Conservation (phyloP, 768 basidiomycete genomes). For the Steccherinum ochraceum region DNA sequence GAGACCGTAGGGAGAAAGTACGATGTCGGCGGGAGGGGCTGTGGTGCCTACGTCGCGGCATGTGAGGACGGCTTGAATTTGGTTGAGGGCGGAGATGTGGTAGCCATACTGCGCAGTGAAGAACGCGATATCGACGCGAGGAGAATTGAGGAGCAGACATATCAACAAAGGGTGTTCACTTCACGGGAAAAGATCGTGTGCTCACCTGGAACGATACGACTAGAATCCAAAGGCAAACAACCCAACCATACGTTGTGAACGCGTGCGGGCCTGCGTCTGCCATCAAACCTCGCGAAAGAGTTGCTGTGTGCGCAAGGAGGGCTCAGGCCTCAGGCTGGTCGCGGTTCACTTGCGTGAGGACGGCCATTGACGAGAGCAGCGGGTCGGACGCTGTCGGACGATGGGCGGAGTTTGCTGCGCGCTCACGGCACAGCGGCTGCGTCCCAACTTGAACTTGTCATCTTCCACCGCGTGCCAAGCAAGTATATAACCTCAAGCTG, state of each 20-base stretch:
- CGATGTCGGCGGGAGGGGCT: slow-evolving; percentile 12
- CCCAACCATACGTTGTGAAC: slow-evolving; percentile 60
- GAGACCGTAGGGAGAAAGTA: slow-evolving; percentile 30
- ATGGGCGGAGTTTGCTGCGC: too few species aligned
- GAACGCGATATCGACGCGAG: too few species aligned
- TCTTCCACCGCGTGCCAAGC: too few species aligned
- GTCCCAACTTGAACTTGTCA: too few species aligned
- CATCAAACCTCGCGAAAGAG: not conserved
- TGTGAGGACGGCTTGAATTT: slow-evolving; percentile 73
- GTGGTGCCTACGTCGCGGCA: slow-evolving; percentile 36
- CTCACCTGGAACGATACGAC: slow-evolving; percentile 48
- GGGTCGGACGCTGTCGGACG: not conserved
- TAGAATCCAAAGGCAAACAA: slow-evolving; percentile 64
- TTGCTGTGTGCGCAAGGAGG: not conserved
- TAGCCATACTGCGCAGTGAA: slow-evolving; percentile 67
- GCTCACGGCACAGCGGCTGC: too few species aligned
- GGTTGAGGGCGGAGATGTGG: slow-evolving; percentile 88
- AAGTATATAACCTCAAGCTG: too few species aligned
- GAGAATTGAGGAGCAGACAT: not conserved
- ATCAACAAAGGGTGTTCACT: not conserved
- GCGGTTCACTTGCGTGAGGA: not conserved
- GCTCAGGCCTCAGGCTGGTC: not conserved
- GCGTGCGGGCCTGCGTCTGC: slow-evolving; percentile 16
- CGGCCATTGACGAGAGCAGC: not conserved
- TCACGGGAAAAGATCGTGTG: not conserved